Base-by-base conservation (phyloP, 257 asterid genomes). In the Solanum chilense region DNA sequence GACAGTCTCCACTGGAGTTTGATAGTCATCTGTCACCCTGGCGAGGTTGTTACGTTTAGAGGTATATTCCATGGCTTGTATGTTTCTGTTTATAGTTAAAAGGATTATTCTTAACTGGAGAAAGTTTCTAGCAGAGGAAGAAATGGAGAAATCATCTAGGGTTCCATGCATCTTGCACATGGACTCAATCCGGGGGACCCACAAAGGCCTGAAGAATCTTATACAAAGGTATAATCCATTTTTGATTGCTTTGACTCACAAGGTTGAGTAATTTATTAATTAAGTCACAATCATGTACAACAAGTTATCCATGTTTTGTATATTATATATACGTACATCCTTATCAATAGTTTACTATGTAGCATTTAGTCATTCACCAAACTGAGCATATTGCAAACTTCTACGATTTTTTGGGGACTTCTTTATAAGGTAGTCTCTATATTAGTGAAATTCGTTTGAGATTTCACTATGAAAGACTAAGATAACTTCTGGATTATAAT, bases 1-100 rank as follows among this genome's bases (percentile, higher is more conserved):
- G 87, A 68, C 93, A 97, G 99, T 88, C 92, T 94, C 86, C 99
- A 97, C 93, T 97, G 99, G 99, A 97, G 99, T 93, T 93, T 97
- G 96, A 89, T 97, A 82, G 89, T 97, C 76, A 88, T 97, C 80
- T 97, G 99, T 89, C 95, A 97, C 93, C 99, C 96, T 83, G 96
- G 99, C 87, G 92, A 92, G 93, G 93, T 92, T 88, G 94, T 93
- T 87, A 82, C 89, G 16, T 85, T 78, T 45, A 86, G 83, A 93
- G 95, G 99, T 90, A 90, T 47, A 92, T 35, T 88, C 83, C 64
- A 82, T 25, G 31, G 75, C 78, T 68, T 58, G 42, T 86, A 35
- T 80, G 74, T 56, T 80, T 71, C 82, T 70, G 82, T 86, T 86
- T 77, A 71, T 37, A 41, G 25, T 86, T 31, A 62, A 77, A 86